A percentile compares a stretch with the other conserved stretches of the same genome.
Evolutionary conservation across 106 monocot species (phyloP).

Genomic region (Gastrodia elata): DNA sequence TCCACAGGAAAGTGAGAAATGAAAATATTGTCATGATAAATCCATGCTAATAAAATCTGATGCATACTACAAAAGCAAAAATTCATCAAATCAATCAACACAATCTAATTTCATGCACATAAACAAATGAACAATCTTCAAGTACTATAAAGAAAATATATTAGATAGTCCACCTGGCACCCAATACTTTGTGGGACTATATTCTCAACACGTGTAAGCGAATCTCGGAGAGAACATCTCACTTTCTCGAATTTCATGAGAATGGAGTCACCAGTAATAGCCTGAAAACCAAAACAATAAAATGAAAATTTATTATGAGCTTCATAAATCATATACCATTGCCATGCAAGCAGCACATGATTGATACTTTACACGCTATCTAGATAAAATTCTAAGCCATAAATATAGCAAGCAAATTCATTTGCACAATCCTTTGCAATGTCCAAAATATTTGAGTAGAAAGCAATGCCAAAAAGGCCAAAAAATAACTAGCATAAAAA

Average conservation of each 20-base stretch:
- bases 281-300: conserved; percentile 27
- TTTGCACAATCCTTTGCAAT: not conserved
- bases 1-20: not conserved
- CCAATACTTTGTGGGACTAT: conserved; percentile 68
- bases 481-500: not conserved
- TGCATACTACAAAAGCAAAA: not conserved
- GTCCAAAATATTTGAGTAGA: not conserved
- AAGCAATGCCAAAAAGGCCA: not conserved
- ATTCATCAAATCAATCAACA: not conserved
- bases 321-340: not conserved
- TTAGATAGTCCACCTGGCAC: conserved; percentile 41
- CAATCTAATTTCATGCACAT: not conserved
- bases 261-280: conserved; percentile 74
- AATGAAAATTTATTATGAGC: not conserved
- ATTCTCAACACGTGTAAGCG: conserved; percentile 53
- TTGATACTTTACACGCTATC: not conserved
- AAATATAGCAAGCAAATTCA: conserved; percentile 1
- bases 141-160: not conserved
- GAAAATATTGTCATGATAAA: not conserved
- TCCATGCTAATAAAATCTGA: not conserved
- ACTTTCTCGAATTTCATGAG: conserved; percentile 79
- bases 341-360: not conserved
- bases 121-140: conserved; percentile 3
- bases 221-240: conserved; percentile 54
- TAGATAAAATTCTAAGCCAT: not conserved